Base-by-base conservation (phyloP, 1,139 yeast species). In the Debaryomyces subglobosus region DNA sequence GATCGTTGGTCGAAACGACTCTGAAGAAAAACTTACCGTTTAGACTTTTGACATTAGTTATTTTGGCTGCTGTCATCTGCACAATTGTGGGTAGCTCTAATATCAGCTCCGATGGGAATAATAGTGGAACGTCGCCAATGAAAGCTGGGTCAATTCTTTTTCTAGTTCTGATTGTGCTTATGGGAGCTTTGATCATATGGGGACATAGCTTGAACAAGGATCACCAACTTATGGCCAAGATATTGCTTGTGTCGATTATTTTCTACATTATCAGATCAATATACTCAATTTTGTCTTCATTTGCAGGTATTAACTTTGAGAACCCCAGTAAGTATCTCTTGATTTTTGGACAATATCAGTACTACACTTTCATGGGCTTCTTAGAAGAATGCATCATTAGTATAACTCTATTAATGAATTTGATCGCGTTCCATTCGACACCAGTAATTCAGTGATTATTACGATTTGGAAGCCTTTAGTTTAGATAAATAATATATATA, bases 301-400 rank as follows among this genome's bases (percentile, higher is more conserved):
- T 60, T 48, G 45, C 52, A n/a, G 58, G 59, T 4, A 38, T 54
- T 32, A 46, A 48, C 34, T 49, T 61, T 36, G 40, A 44, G 4
- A 18, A 43, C 9, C 55, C 60, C 9, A 53, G 56, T 32, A 50
- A 59, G 43, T 61, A 52, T 45, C 44, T 55, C 12, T 48, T 62
- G 32, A 32, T 61, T 21, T 55, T 53, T 34, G 65, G 65, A n/a
- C 55, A 60, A 39, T 61, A 54, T 49, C 48, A 54, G 46, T 62
- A 60, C 49, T 62, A 58, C 36, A 51, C 61, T 8, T 60, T 59
- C 39, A 32, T 61, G 50, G 62, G 48, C 1, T 53, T 61, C 18
- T 25, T 49, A 16, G 51, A 49, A 47, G 55, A 52, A 39, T 52
- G 53, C 30, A n/a, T 39, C 8, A 29, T 39, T 25, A 30, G 32